A percentile compares a stretch with the other conserved stretches of the same genome.
phyloP scores from a whole-genome alignment of 768 basidiomycete genomes.

The Russula lepida region DNA sequence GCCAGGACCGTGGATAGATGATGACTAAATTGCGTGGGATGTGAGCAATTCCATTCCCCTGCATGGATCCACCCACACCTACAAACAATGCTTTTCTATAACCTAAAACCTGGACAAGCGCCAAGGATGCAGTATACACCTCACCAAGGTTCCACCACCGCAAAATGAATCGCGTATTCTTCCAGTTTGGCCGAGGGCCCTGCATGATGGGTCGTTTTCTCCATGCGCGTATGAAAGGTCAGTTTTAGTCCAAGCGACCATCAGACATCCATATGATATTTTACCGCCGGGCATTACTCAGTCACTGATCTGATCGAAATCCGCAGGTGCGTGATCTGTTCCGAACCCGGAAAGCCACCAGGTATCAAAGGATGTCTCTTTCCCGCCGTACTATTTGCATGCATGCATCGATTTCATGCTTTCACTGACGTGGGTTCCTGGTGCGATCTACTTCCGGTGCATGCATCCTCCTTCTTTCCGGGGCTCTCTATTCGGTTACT shows the following conservation, averaged over 20 bases:
- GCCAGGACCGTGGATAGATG: not conserved
- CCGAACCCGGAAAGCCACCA: slow-evolving; percentile 8
- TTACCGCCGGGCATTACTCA: not conserved
- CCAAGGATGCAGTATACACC: not conserved
- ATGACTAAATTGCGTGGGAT: not conserved
- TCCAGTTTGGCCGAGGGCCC: not conserved
- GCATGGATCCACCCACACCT: not conserved
- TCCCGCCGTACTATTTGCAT: not conserved
- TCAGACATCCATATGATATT: not conserved
- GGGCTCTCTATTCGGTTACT: not conserved
- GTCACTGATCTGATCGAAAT: not conserved
- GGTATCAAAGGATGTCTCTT: not conserved
- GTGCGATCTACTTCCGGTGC: not conserved
- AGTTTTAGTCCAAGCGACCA: not conserved
- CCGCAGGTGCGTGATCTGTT: not conserved
- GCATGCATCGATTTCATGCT: not conserved
- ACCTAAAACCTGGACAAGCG: not conserved
- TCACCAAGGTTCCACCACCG: not conserved
- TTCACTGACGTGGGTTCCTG: not conserved
- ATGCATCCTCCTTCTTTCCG: not conserved
- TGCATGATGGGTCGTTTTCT: not conserved
- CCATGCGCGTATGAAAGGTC: not conserved
- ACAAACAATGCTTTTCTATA: not conserved
- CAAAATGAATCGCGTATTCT: not conserved
- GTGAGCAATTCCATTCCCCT: not conserved